Evolutionary conservation across 202 grass and related monocot species (phyloP), one percentile per base, ranked within the genome.

Genomic region (Brachypodium distachyon): DNA sequence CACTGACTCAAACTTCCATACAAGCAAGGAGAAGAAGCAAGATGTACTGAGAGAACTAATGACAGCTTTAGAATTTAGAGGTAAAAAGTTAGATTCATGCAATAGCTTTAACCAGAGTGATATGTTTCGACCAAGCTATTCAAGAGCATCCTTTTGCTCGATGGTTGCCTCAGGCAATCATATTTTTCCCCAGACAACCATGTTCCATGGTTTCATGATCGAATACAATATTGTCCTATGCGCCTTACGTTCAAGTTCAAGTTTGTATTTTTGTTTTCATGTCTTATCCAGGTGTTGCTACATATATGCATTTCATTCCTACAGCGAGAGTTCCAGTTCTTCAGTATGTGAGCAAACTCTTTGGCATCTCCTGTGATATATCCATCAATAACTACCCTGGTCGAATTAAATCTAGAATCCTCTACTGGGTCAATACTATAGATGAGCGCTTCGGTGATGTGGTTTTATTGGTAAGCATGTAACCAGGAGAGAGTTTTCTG

Each of bases 281-380:
- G 39, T 36, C 82, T 26, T 86, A 49, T 85, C 73, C 81, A 97
- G 91, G 91, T 41, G 60, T 94, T 64, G 40, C 67, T 74, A 73
- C 34, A 58, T 44, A 63, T 57, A 47, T 90, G 34, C 76, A 94
- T 42, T 94, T 94, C 63, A 94, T 91, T 83, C 84, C 82, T 37
- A 36, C 59, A 38, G 91, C 94, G 56, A 93, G 94, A 79, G 94
- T 97, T 59, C 94, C 94, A 56, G 75, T 97, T 53, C 88, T 97
- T 83, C 72, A 68, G 59, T 97, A 84, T 67, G 63, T 87, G 52
- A 92, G 91, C 80, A 90, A 68, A 4, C 29, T 27, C 36, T 84
- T 82, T 63, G 82, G 86, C 37, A 90, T 94, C 67, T 90, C 88
- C 37, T 97, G 91, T 79, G 94, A 97, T 88, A 58, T 97, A 72